phyloP scores from a whole-genome alignment of 2,329 filamentous ascomycete genomes.

The Ambrosiella cleistominuta region DNA sequence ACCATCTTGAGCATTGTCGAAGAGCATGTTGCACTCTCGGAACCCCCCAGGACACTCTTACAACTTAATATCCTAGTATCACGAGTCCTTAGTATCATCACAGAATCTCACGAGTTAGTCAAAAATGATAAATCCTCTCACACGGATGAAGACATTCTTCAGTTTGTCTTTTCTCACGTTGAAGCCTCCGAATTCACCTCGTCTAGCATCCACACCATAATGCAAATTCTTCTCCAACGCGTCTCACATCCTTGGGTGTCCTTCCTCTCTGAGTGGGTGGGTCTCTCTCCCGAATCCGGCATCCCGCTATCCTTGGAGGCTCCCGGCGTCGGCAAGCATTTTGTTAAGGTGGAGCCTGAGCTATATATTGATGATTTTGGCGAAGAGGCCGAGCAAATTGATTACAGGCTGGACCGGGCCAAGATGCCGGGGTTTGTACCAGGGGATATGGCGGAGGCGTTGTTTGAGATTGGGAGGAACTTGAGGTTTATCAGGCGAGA shows the following conservation, averaged over 20 bases:
- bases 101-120: slow-evolving; percentile 34
- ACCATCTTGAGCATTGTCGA: slow-evolving; percentile 32
- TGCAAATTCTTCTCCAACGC: slow-evolving; percentile 47
- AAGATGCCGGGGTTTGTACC: slow-evolving; percentile 58
- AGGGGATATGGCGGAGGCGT: slow-evolving; percentile 45
- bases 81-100: slow-evolving; percentile 30
- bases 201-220: slow-evolving; percentile 41
- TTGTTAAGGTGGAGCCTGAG: slow-evolving; percentile 40
- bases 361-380: slow-evolving; percentile 41
- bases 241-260: slow-evolving; percentile 50
- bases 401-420: slow-evolving; percentile 44
- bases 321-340: slow-evolving; percentile 32
- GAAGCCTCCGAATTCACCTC: slow-evolving; percentile 47
- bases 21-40: slow-evolving; percentile 28
- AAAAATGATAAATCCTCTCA: slow-evolving; percentile 26
- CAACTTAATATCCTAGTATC: slow-evolving; percentile 34
- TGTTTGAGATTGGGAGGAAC: slow-evolving; percentile 69
- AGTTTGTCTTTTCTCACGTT: slow-evolving; percentile 42
- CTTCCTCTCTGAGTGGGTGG: slow-evolving; percentile 57
- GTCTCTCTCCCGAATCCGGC: slow-evolving; percentile 41
- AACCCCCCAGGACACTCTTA: slow-evolving; percentile 29
- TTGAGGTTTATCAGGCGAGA: slow-evolving; percentile 53
- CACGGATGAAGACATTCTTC: slow-evolving; percentile 44
- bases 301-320: slow-evolving; percentile 32
- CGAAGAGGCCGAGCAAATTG: slow-evolving; percentile 36